Conservation (phyloP, 768 basidiomycete species). For the Guyanaporus albipodus region DNA sequence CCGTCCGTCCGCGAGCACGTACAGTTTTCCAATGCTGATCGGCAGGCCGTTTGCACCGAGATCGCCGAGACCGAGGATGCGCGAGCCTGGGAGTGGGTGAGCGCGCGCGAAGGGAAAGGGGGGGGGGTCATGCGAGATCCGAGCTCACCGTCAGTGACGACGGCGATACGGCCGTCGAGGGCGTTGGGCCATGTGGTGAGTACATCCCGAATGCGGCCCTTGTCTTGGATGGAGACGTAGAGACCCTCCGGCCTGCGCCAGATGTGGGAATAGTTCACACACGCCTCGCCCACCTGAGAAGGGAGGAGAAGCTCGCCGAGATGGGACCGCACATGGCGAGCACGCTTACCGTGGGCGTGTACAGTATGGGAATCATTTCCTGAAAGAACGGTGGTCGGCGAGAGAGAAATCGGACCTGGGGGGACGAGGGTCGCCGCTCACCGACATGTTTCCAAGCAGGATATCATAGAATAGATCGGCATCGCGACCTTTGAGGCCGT, state of each 20-base stretch:
- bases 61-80: conserved; percentile 67
- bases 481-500: conserved; percentile 59
- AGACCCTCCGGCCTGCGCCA: conserved; percentile 60
- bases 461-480: conserved; percentile 64
- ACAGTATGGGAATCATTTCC: conserved; percentile 65
- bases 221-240: conserved; percentile 62
- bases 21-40: conserved; percentile 74
- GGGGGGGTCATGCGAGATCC: not conserved
- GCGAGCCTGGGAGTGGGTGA: conserved; percentile 39
- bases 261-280: conserved; percentile 66
- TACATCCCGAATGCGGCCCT: conserved; percentile 57
- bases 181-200: conserved; percentile 49
- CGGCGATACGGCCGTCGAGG: conserved; percentile 54
- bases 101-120: no score
- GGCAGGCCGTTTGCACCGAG: conserved; percentile 40
- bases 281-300: conserved; percentile 59
- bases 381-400: no score
- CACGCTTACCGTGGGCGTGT: conserved; percentile 64
- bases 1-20: conserved; percentile 22
- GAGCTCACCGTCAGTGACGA: conserved; percentile 69
- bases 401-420: no score
- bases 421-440: no score
- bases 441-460: conserved; percentile 57
- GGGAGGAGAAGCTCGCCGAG: no score
- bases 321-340: no score